Evolutionary conservation across 1,284 basidiomycete genomes (phyloP).

Genomic region (Somion occarium): DNA sequence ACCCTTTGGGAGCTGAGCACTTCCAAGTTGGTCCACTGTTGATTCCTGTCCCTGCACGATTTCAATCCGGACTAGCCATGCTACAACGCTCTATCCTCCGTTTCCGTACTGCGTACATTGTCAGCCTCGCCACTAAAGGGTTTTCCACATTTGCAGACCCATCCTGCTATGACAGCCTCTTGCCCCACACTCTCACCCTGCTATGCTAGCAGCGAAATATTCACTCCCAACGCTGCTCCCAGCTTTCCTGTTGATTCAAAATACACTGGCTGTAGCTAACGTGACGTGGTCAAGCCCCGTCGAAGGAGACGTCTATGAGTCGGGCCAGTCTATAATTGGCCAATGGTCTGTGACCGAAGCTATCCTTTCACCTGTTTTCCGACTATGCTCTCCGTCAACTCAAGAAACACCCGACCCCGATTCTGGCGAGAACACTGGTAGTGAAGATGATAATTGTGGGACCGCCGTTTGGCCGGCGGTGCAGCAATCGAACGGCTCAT

Average conservation of each 20-base stretch:
- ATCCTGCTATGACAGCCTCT: not conserved
- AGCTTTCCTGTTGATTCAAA: not conserved
- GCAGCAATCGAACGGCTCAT: not conserved
- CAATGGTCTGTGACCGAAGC: not conserved
- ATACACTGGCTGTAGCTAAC: not conserved
- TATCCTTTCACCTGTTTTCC: not conserved
- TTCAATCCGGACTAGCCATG: not conserved
- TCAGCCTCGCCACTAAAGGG: not conserved
- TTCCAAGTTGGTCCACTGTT: too few species aligned
- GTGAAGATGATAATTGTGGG: conserved; percentile 1
- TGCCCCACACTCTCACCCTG: not conserved
- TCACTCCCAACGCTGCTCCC: not conserved
- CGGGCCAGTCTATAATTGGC: conserved; percentile 3
- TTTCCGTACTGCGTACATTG: not conserved
- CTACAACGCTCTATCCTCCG: not conserved
- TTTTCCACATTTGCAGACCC: not conserved
- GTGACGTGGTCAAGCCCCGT: conserved; percentile 4
- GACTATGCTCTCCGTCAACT: not conserved
- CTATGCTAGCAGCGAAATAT: not conserved
- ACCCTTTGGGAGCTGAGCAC: conserved; percentile 7
- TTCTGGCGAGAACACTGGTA: not conserved
- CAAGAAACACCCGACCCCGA: not conserved
- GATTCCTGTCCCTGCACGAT: not conserved
- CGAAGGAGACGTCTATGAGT: conserved; percentile 1
- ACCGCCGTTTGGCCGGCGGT: conserved; percentile 1